These are phyloP conservation scores for Jatropha multifida DNA, from an alignment of 441 rosid genomes.

Conservation along the genomic window DNA sequence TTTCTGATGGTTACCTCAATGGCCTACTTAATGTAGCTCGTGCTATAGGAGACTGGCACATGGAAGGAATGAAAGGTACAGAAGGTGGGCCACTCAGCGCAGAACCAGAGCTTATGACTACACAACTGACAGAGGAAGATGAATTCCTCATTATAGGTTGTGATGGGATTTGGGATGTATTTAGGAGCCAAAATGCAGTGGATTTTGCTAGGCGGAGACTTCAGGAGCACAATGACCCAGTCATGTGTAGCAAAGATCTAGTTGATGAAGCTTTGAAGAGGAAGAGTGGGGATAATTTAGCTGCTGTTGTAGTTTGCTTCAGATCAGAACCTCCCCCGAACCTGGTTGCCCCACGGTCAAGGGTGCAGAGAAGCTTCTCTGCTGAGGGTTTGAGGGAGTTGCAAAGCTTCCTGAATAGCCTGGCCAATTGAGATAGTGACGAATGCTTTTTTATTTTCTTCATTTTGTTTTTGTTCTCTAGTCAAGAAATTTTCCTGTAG, in stretches of 20 bases:
- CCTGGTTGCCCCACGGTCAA: conserved; percentile 61
- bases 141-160: conserved; percentile 86
- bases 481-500: conserved; percentile 19
- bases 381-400: conserved; percentile 64
- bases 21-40: conserved; percentile 81
- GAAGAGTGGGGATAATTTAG: conserved; percentile 77
- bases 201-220: conserved; percentile 88
- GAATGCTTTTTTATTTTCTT: conserved; percentile 20
- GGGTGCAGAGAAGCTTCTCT: conserved; percentile 76
- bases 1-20: conserved; percentile 72
- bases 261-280: conserved; percentile 85
- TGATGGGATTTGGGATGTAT: conserved; percentile 92
- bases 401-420: conserved; percentile 67
- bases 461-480: background rate
- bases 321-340: conserved; percentile 63
- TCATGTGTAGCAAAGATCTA: conserved; percentile 63
- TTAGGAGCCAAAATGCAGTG: conserved; percentile 80
- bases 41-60: conserved; percentile 83
- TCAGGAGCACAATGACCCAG: conserved; percentile 83
- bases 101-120: conserved; percentile 72
- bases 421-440: conserved; percentile 39
- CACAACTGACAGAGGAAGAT: conserved; percentile 58
- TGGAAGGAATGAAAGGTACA: conserved; percentile 71
- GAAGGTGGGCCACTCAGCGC: conserved; percentile 80
- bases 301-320: conserved; percentile 78